Evolutionary conservation across 768 basidiomycete species (phyloP).

Genomic region (Rhizopogon rudus): DNA sequence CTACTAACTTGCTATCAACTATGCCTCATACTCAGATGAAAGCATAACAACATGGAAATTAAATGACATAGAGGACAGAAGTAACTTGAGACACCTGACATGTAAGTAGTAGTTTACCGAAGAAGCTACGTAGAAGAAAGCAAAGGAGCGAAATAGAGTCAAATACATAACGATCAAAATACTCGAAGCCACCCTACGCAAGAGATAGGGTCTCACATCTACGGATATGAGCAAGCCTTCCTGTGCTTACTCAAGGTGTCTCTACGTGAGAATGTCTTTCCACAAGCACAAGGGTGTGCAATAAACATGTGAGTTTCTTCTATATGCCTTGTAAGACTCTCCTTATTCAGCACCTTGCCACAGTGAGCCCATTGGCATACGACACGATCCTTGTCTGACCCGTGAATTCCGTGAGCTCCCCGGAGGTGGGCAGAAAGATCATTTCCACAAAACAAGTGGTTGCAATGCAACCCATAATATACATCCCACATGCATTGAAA

Average conservation of each 20-base stretch:
- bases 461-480: slow-evolving; percentile 8
- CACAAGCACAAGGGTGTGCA: slow-evolving; percentile 22
- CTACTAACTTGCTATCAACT: no score
- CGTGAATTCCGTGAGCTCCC: slow-evolving; percentile 4
- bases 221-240: slow-evolving; percentile 1
- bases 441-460: slow-evolving; percentile 5
- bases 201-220: no score
- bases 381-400: neutral
- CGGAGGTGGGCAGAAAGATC: slow-evolving; percentile 16
- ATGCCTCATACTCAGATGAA: no score
- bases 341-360: slow-evolving; percentile 2
- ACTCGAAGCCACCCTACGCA: no score
- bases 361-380: slow-evolving; percentile 16
- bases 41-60: no score
- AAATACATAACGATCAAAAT: no score
- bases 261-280: slow-evolving; percentile 12
- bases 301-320: slow-evolving; percentile 18
- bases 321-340: slow-evolving; percentile 10
- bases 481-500: no score
- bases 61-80: no score
- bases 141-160: no score
- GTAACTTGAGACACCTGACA: no score
- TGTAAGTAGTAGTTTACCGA: no score
- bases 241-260: slow-evolving; percentile 15
- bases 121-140: no score